Conservation (phyloP, 1,284 basidiomycete species). For the Waitea zeae region DNA sequence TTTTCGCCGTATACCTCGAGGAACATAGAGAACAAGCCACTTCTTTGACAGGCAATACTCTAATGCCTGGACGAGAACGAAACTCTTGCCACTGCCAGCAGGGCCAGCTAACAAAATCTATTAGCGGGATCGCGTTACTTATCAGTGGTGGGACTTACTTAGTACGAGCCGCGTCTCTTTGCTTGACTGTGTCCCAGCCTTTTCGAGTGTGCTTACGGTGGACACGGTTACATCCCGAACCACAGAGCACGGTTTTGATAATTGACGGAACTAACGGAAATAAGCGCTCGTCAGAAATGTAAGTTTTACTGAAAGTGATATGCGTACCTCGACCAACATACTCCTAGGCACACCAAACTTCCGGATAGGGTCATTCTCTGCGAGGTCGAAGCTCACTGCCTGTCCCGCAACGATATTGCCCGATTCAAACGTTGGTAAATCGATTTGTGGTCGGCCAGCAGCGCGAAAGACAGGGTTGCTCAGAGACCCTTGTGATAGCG, state of each 20-base stretch:
- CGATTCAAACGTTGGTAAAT: background rate
- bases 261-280: conserved; percentile 58
- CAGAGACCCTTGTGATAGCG: no score
- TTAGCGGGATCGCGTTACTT: conserved; percentile 4
- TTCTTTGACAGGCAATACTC: conserved; percentile 52
- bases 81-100: conserved; percentile 73
- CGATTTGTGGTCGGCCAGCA: no score
- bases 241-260: conserved; percentile 47
- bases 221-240: conserved; percentile 45
- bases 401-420: conserved; percentile 24
- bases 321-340: conserved; percentile 40
- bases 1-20: conserved; percentile 41
- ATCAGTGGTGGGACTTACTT: conserved; percentile 23
- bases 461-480: no score
- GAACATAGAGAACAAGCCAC: conserved; percentile 86
- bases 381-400: conserved; percentile 21
- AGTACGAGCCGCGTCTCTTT: conserved; percentile 34
- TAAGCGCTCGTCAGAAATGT: conserved; percentile 1
- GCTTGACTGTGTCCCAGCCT: conserved; percentile 24
- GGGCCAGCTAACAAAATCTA: conserved; percentile 38
- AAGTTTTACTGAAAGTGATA: background rate
- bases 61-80: conserved; percentile 65
- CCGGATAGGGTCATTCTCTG: conserved; percentile 30
- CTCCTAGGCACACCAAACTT: conserved; percentile 52
- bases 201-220: conserved; percentile 28